A percentile compares a stretch with the other conserved stretches of the same genome.
phyloP scores from a whole-genome alignment of 2,329 filamentous ascomycete genomes.

The Aspergillus chevalieri region DNA sequence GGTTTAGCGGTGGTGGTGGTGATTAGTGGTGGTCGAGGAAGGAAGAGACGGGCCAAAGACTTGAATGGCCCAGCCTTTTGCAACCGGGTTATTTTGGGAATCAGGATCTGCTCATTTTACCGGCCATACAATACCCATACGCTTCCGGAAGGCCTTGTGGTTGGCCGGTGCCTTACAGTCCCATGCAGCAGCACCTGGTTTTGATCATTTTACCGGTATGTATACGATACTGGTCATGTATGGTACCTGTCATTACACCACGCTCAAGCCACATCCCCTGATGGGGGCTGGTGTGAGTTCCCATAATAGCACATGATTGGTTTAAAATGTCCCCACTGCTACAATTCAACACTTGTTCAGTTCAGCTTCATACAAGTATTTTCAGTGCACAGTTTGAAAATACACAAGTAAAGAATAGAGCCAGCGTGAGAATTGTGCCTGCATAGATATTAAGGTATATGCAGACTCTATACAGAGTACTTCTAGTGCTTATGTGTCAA shows the following conservation, averaged over 20 bases:
- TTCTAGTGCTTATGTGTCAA: background rate
- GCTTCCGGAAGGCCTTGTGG: too few species aligned
- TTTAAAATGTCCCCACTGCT: background rate
- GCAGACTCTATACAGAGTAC: background rate
- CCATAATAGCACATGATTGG: background rate
- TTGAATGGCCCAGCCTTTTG: too few species aligned
- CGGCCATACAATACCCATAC: background rate
- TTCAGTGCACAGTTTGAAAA: too few species aligned
- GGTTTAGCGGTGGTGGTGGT: constrained; percentile 21
- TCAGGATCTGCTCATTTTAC: constrained; percentile 10
- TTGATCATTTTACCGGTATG: too few species aligned
- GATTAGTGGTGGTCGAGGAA: constrained; percentile 22
- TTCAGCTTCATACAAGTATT: too few species aligned
- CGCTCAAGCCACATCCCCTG: background rate
- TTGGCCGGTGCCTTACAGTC: too few species aligned
- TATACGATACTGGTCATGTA: too few species aligned
- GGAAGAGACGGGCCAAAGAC: constrained; percentile 15
- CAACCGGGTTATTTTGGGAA: constrained; percentile 26
- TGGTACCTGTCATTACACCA: background rate
- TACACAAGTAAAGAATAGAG: too few species aligned
- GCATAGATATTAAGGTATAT: background rate
- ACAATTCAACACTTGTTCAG: too few species aligned
- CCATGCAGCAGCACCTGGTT: too few species aligned
- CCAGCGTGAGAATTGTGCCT: background rate
- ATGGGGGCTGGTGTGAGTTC: background rate